Conservation (phyloP, 164 flowering plant species). For the Piper betle region DNA sequence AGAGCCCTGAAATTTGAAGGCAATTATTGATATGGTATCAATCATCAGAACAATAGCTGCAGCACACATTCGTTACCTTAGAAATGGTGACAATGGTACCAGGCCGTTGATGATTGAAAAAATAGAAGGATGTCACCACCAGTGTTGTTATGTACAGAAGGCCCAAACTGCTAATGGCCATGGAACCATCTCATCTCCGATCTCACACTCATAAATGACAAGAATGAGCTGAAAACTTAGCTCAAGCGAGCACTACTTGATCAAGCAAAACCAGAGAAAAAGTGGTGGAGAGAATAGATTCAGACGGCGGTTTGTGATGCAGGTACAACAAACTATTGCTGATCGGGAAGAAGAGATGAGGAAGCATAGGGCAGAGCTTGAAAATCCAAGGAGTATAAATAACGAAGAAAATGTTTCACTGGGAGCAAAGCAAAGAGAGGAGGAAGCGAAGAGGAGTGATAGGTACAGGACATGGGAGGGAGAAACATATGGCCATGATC, state of each 20-base stretch:
- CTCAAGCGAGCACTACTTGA: too few relatives aligned
- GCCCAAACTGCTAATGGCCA: conserved; percentile 3
- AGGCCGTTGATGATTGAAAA: neutral
- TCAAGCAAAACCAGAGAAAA: too few relatives aligned
- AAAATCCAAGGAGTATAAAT: neutral
- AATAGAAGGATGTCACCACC: neutral
- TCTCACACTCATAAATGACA: neutral
- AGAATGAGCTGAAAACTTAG: too few relatives aligned
- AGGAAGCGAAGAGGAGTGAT: conserved; percentile 2
- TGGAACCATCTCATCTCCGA: conserved; percentile 5
- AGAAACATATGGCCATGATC: neutral
- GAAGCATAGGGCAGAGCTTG: neutral
- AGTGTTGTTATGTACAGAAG: neutral
- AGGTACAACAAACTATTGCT: neutral
- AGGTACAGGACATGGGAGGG: conserved; percentile 6
- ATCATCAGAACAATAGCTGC: neutral
- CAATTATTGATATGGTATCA: neutral
- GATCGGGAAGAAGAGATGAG: neutral
- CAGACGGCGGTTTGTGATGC: neutral
- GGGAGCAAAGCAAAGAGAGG: neutral
- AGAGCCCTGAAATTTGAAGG: conserved; percentile 7
- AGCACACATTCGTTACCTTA: conserved; percentile 1
- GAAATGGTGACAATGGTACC: neutral
- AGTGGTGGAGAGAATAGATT: neutral
- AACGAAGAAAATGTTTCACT: neutral